Base-by-base conservation (phyloP, 768 basidiomycete species). In the Lyophyllum shimeji region DNA sequence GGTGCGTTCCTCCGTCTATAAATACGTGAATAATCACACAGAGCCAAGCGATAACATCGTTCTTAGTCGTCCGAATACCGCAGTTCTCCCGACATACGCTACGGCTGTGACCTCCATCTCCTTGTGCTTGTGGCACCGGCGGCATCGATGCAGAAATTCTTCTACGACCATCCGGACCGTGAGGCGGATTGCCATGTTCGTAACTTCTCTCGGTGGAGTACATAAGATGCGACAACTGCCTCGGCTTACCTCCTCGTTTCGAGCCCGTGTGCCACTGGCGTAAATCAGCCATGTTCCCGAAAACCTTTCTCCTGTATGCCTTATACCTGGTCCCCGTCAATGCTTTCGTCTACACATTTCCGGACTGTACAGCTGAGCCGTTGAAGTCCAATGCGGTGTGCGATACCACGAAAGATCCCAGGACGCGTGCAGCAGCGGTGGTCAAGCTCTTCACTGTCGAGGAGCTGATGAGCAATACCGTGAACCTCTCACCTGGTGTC, bases 391-490 rank as follows among this genome's bases (percentile, higher is more conserved):
- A 76, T 53, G 64, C 67, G 7, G 78, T 83, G 29, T 84, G 82
- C 65, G 72, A 83, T 60, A 73, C 73, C 5, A 66, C 75, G 25
- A 70, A 75, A 53, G 74, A 75, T 57, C 66, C 79, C 15, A 61
- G 71, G 7, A 73, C 77, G 25, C 76, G 83, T 15, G 83, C 83
- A 7, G 68, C 71, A n/a, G 78, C 81, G 15, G 65, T 84, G 50
- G 71, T 84, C 47, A 58, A 71, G 43, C 67, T 76, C 57, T 80
- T 84, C 63, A 83, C 79, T 12, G 71, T 78, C 29, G 71, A 71
- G 15, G 83, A 85, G 58, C 66, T 83, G 53, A 78, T 79, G 47
- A 71, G 66, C 52, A 83, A 83, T 64, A 82, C 80, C 4, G 77
- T 74, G 46, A 83, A 80, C 55, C 54, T 63, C 0, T 74, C 81